Evolutionary conservation across 2,329 filamentous ascomycete genomes (phyloP), one percentile per base, ranked within the genome.

Genomic region (Neopestalotiopsis sp.): DNA sequence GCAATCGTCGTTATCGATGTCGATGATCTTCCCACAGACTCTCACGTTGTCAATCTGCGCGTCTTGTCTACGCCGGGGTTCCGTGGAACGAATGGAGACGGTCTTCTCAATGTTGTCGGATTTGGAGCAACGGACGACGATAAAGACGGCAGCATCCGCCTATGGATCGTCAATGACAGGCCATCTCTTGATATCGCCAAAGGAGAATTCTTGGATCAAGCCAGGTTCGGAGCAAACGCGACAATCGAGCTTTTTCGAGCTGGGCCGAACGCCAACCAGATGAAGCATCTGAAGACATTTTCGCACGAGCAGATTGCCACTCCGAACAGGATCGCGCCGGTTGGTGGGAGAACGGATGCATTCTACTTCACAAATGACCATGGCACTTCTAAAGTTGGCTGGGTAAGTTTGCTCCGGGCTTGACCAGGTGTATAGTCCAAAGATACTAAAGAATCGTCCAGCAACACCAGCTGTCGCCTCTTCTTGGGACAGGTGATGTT

Each of bases 1-100:
- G 75, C 76, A 4, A 66, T 82, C 17, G 67, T 80, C 2, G 76
- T 72, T 2, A 28, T 81, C 10, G 73, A 81, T 24, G 73, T 81
- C 17, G 79, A 82, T 64, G 75, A 73, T 42, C 30, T 58, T 24
- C 75, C 75, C 1, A 24, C 45, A 13, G 72, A 67, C 1, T 42
- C 67, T 0, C 69, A 71, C 2, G 75, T 78, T 28, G 65, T 10
- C 34, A 38, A 72, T 2, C 61, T 72, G 17, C 76, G 74, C 2
- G 59, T 66, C 1, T 70, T 82, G 13, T 66, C 69, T 7, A 79
- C 75, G 1, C 68, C 73, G 0, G 76, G 69, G 0, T 81, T 75
- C 38, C 28, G 71, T 3, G 80, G 80, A 0, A 78, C 76, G 0
- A 70, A 69, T 4, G 77, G 76, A 5, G 79, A 81, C 40, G 76